Evolutionary conservation across 352 stramenopile genomes (phyloP), one percentile per base, ranked within the genome.

Genomic region (Phytophthora fragariae): DNA sequence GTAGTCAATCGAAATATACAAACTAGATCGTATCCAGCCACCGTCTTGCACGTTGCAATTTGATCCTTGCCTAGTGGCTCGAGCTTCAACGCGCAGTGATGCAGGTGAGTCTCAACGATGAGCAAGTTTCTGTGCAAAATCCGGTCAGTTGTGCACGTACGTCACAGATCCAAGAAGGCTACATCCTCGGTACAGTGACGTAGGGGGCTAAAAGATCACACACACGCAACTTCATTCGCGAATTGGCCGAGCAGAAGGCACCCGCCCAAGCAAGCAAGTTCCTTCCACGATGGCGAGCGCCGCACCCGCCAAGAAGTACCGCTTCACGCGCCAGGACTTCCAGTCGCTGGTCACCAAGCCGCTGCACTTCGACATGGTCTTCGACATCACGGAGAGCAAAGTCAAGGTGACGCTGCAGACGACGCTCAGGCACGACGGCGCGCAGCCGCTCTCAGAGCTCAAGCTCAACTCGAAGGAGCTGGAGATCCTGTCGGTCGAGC

Each of bases 351-450:
- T 65, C 8, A 93, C 86, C 29, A 88, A 85, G 73, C 87, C 87
- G 15, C 71, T 94, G 53, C 87, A 94, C 76, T 92, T 92, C 39
- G 84, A 94, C 74, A 92, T 93, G 85, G 80, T 92, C 1, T 94
- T 94, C 47, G 87, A 93, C 61, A 81, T 94, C n/a, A 83, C 81
- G 5, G 81, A 92, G 65, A 65, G 59, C 33, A 77, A 85, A 64
- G 80, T 83, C 19, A 87, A 84, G 62, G 86, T 93, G 65, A 89
- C 81, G 72, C 79, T 91, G 52, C 83, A 93, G 61, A 91, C 86
- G 62, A 93, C 86, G 57, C 73, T 92, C 39, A 81, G 83, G 58
- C 86, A 93, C 66, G 27, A 77, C 1, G 84, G 70, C 15, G 58
- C 27, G 3, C 46, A 73, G 52, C 75, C 84, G 15, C 74, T 92